phyloP scores from a whole-genome alignment of 176 grass and related monocot genomes.

The Avena eriantha region DNA sequence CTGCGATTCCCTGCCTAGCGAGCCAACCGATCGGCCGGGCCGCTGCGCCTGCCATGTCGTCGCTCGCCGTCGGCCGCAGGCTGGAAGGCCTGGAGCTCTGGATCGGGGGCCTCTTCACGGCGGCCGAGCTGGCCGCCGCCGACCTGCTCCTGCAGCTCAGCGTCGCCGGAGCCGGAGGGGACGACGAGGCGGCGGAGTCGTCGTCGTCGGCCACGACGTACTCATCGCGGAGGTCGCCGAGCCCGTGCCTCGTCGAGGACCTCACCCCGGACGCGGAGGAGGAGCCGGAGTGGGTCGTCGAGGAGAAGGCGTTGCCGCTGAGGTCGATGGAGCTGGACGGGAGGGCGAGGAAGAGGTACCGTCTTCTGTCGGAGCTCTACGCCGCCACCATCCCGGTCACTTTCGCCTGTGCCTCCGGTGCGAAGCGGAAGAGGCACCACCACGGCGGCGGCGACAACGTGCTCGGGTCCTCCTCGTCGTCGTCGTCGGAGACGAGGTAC shows the following conservation, averaged over 20 bases:
- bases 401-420: not conserved
- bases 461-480: not conserved
- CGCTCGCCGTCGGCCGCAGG: not conserved
- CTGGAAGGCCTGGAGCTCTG: not conserved
- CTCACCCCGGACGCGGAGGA: not conserved
- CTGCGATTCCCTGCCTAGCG: no score
- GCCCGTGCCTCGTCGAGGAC: constrained; percentile 19
- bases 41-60: not conserved
- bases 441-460: not conserved
- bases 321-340: constrained; percentile 25
- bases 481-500: constrained; percentile 8
- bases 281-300: not conserved
- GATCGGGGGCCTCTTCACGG: constrained; percentile 55
- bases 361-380: constrained; percentile 61
- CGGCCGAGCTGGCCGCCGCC: constrained; percentile 55
- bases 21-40: no score
- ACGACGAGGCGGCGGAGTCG: no score
- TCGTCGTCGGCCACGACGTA: no score
- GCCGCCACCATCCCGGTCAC: constrained; percentile 29
- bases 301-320: no score
- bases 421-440: not conserved
- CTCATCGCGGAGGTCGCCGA: constrained; percentile 46
- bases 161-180: no score
- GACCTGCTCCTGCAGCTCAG: no score
- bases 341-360: constrained; percentile 56